Evolutionary conservation across 495 filamentous ascomycete genomes (phyloP).

Genomic region (Penicillium egyptiacum): DNA sequence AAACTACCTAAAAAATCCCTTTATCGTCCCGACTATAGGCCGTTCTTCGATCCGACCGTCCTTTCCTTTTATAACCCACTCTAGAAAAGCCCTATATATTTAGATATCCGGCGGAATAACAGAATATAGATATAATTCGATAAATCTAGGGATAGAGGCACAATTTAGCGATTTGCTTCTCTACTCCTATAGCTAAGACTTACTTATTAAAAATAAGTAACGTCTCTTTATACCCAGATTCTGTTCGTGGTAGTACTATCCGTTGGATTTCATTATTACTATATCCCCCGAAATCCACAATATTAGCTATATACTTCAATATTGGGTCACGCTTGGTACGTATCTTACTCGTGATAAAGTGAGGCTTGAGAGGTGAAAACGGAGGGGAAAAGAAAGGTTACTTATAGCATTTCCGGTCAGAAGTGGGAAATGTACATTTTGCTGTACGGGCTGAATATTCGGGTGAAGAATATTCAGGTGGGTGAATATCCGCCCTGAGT

Average conservation of each 20-base stretch:
- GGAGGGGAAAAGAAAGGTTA: not conserved
- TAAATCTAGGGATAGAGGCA: not conserved
- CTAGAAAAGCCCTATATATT: conserved; percentile 2
- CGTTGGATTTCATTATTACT: conserved; percentile 2
- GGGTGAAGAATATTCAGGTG: not conserved
- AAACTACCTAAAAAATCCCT: conserved; percentile 7
- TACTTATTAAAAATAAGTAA: conserved; percentile 2
- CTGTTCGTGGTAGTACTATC: not conserved
- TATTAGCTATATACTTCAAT: not conserved
- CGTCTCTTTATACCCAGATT: not conserved
- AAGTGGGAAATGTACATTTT: conserved; percentile 4
- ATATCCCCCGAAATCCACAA: conserved; percentile 3
- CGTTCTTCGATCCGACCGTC: conserved; percentile 5
- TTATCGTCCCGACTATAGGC: conserved; percentile 7
- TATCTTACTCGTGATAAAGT: conserved; percentile 2
- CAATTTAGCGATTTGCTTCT: not conserved
- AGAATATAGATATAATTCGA: not conserved
- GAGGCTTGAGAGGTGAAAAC: not conserved
- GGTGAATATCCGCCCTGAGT: conserved; percentile 12
- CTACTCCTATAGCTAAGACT: not conserved
- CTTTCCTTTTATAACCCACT: not conserved
- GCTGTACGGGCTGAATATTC: conserved; percentile 3
- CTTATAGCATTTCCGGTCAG: not conserved
- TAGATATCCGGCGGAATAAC: not conserved
- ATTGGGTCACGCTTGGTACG: conserved; percentile 3